phyloP scores from a whole-genome alignment of 768 basidiomycete genomes.

The Phallus indusiatus region DNA sequence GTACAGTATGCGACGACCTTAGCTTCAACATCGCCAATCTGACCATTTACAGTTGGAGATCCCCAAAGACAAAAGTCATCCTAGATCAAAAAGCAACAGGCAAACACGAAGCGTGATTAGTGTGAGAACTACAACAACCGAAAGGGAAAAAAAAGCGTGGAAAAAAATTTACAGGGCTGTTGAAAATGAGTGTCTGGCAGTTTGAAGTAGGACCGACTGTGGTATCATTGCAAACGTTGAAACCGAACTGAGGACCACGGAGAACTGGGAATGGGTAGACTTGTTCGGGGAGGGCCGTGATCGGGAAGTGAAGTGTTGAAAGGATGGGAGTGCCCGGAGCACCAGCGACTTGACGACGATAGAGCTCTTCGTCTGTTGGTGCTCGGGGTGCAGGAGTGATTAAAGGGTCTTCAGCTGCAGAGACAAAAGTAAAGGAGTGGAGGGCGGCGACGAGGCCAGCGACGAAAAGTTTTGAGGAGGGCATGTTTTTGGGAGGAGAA shows the following conservation, averaged over 20 bases:
- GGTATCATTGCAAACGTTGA: constrained; percentile 8
- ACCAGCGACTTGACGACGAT: too few relatives aligned
- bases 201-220: constrained; percentile 11
- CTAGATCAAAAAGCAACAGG: too few relatives aligned
- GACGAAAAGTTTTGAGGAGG: too few relatives aligned
- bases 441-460: too few relatives aligned
- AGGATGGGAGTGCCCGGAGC: neutral
- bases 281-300: constrained; percentile 6
- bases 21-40: constrained; percentile 17
- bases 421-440: too few relatives aligned
- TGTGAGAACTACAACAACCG: too few relatives aligned
- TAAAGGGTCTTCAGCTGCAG: too few relatives aligned
- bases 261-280: constrained; percentile 33
- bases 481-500: too few relatives aligned
- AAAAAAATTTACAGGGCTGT: neutral
- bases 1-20: constrained; percentile 25
- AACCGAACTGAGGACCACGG: constrained; percentile 14
- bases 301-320: constrained; percentile 10
- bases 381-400: too few relatives aligned
- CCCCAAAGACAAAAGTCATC: constrained; percentile 15
- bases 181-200: constrained; percentile 9
- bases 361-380: too few relatives aligned
- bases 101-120: too few relatives aligned
- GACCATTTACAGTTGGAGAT: constrained; percentile 8
- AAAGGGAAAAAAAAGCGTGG: too few relatives aligned